These are phyloP conservation scores for Gnomoniopsis smithogilvyi DNA, from an alignment of 2,329 filamentous ascomycete genomes.

Conservation along the genomic window DNA sequence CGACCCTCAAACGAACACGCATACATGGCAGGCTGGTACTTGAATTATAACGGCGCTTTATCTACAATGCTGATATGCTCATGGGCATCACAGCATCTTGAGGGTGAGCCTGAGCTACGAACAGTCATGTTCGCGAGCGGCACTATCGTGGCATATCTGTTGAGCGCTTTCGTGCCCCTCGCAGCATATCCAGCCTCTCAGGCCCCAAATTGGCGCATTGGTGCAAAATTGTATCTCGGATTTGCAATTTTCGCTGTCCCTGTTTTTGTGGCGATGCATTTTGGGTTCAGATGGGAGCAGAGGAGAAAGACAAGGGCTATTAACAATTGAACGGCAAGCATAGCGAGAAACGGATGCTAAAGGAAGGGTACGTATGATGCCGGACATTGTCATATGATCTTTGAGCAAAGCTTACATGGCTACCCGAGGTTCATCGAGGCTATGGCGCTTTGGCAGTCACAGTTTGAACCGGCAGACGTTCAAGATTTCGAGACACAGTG, in stretches of 20 bases:
- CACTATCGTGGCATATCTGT: constrained; percentile 5
- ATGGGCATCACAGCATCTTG: constrained; percentile 7
- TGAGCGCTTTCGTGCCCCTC: constrained; percentile 9
- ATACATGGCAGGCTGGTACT: constrained; percentile 8
- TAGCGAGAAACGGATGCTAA: background rate
- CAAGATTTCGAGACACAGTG: too few species aligned
- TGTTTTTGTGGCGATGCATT: constrained; percentile 4
- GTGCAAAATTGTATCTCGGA: constrained; percentile 3
- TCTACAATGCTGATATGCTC: constrained; percentile 6
- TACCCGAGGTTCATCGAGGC: too few species aligned
- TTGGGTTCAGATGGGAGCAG: constrained; percentile 1
- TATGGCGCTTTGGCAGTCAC: too few species aligned
- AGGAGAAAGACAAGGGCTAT: background rate
- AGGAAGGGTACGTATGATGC: too few species aligned
- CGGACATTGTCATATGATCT: too few species aligned
- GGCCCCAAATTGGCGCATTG: constrained; percentile 7
- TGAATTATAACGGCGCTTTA: constrained; percentile 9
- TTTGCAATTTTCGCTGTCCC: background rate
- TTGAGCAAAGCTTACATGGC: too few species aligned
- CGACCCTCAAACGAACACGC: background rate
- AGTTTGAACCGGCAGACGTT: too few species aligned
- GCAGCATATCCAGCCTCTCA: constrained; percentile 5
- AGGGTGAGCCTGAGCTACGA: constrained; percentile 6
- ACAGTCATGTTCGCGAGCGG: constrained; percentile 11
- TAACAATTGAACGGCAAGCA: background rate